Evolutionary conservation across 345 rosid species (phyloP), one percentile per base, ranked within the genome.

Genomic region (Viola odorata): DNA sequence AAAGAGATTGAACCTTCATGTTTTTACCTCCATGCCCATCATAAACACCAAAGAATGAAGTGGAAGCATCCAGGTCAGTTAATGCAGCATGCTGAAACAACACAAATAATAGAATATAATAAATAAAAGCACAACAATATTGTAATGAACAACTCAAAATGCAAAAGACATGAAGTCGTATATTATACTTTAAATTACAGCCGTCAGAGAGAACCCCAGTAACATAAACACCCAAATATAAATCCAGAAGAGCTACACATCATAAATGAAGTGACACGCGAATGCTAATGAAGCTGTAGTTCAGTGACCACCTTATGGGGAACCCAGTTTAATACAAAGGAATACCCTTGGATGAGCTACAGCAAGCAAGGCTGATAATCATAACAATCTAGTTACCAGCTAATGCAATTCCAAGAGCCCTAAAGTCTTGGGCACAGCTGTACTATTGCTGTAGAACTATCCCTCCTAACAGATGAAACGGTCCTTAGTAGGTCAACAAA

Each of bases 11-110:
- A 66, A 70, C 57, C 5, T 63, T 64, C 63, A n/a, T 62, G 70
- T 47, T 73, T 75, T 75, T 82, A 91, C 99, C 97, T 87, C 99
- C 99, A 75, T 94, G 99, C 58, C 97, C 99, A 84, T 91, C 97
- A 77, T 85, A 90, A 55, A 94, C 97, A 74, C 99, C 97, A 69
- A 88, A 90, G 87, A 94, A 91, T 7, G 96, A 85, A 70, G 97
- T 86, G 59, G 80, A 72, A 63, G 80, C 75, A 77, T 94, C 99
- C 70, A 91, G 69, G 75, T 85, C 78, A 69, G 92, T 82, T 59
- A 73, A 69, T 51, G 99, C 97, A 73, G 96, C 84, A 81, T 94
- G 96, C 97, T 90, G 66, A 37, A 50, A 53, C 39, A 53, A 78
- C 69, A 60, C 48, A 67, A 57, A 69, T 11, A 12, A 69, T 16